These are phyloP conservation scores for Tephrocybe sp. DNA, from an alignment of 768 basidiomycete species.

Conservation along the genomic window DNA sequence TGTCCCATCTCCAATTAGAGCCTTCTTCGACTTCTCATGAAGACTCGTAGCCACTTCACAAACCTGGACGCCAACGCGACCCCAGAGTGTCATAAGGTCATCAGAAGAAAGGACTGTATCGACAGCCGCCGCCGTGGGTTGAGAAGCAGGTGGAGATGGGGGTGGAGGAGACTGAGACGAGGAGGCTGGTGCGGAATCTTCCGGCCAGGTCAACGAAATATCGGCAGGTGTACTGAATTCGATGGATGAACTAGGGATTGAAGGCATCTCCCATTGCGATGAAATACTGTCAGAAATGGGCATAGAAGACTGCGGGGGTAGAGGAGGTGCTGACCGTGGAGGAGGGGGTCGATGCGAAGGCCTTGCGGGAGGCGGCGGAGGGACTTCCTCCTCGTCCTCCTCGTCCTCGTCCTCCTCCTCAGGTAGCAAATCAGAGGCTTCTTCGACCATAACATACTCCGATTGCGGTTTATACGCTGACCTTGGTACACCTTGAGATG, in stretches of 20 bases:
- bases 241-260: conserved; percentile 50
- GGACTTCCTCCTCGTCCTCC: conserved; percentile 33
- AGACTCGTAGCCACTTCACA: conserved; percentile 66
- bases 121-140: conserved; percentile 11
- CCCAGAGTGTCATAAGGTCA: conserved; percentile 68
- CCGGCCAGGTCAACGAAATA: conserved; percentile 63
- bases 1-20: conserved; percentile 81
- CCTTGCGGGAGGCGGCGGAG: conserved; percentile 44
- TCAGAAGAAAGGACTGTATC: conserved; percentile 47
- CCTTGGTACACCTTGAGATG: conserved; percentile 19
- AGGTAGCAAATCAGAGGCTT: conserved; percentile 35
- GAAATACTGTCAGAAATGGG: conserved; percentile 33
- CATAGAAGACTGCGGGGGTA: conserved; percentile 25
- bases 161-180: conserved; percentile 19
- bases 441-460: conserved; percentile 67
- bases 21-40: conserved; percentile 73
- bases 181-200: conserved; percentile 41
- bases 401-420: conserved; percentile 26
- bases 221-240: conserved; percentile 48
- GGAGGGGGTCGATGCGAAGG: conserved; percentile 41
- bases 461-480: conserved; percentile 31
- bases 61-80: conserved; percentile 72
- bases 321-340: conserved; percentile 28
- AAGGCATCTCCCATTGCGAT: conserved; percentile 65
- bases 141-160: conserved; percentile 12